Evolutionary conservation across 768 basidiomycete genomes (phyloP).

Genomic region (Suillus paluster): DNA sequence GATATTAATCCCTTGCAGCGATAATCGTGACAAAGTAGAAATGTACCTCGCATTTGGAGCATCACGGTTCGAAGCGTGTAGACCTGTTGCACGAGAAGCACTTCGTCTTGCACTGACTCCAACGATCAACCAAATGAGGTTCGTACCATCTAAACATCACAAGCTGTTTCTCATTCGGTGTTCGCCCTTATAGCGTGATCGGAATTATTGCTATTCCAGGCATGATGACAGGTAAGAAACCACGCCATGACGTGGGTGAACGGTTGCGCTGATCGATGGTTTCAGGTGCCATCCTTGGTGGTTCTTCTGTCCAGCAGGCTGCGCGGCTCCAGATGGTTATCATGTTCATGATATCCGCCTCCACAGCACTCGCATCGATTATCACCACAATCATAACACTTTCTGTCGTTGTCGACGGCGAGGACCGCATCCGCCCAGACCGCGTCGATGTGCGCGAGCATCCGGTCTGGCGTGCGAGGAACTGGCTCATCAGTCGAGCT

Average conservation of each 20-base stretch:
- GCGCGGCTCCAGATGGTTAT: conserved; percentile 90
- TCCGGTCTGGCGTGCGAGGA: conserved; percentile 38
- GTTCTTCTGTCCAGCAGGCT: conserved; percentile 82
- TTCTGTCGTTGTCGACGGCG: conserved; percentile 64
- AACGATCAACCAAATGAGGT: conserved; percentile 88
- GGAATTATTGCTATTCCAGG: conserved; percentile 84
- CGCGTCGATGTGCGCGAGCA: conserved; percentile 51
- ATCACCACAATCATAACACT: conserved; percentile 65
- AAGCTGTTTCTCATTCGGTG: neutral
- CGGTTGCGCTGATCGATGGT: conserved; percentile 55
- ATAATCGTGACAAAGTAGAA: conserved; percentile 86
- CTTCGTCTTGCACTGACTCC: conserved; percentile 82
- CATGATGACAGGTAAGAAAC: conserved; percentile 2
- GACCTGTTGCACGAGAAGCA: conserved; percentile 77
- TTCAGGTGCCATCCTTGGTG: conserved; percentile 90
- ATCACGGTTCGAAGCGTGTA: conserved; percentile 80
- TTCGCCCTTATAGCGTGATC: conserved; percentile 52
- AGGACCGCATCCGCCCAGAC: conserved; percentile 67
- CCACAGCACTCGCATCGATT: conserved; percentile 73
- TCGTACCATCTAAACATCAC: conserved; percentile 10
- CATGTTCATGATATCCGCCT: conserved; percentile 90
- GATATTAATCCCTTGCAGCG: conserved; percentile 43
- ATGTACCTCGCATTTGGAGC: conserved; percentile 87
- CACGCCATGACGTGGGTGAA: neutral
- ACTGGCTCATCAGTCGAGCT: conserved; percentile 30